phyloP scores from a whole-genome alignment of 73 alveolate species.

The Paramecium biaurelia region DNA sequence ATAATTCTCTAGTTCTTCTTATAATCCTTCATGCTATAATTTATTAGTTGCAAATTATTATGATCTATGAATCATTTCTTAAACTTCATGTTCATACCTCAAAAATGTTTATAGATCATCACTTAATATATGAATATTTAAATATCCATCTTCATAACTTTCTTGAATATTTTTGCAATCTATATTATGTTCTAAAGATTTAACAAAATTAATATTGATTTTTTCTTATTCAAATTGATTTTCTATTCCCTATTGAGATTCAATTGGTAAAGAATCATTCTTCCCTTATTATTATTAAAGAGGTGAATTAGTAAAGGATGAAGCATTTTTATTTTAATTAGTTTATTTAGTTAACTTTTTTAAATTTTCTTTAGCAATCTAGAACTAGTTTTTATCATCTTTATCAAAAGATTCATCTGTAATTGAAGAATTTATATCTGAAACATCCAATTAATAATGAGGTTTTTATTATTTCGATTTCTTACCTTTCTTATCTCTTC shows the following conservation, averaged over 20 bases:
- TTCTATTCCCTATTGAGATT: neutral
- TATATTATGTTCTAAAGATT: neutral
- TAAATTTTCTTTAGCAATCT: neutral
- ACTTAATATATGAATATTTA: neutral
- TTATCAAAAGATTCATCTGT: neutral
- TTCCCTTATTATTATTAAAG: neutral
- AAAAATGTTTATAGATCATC: neutral
- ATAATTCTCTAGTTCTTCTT: neutral
- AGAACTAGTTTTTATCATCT: neutral
- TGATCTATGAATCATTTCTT: conserved; percentile 1
- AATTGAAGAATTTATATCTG: neutral
- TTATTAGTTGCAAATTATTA: neutral
- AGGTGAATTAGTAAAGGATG: neutral
- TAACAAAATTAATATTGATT: neutral
- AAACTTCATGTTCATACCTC: neutral
- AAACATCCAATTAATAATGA: neutral
- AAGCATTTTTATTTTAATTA: neutral
- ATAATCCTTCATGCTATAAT: neutral
- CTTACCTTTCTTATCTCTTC: neutral
- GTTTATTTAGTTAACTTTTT: neutral
- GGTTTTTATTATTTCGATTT: neutral
- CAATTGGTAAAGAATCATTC: neutral
- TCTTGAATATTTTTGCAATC: neutral
- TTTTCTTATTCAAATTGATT: neutral
- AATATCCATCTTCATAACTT: neutral